A percentile compares a stretch with the other conserved stretches of the same genome.
These are phyloP conservation scores for Penicillium pancosmium DNA, from an alignment of 495 filamentous ascomycete species.

Conservation along the genomic window DNA sequence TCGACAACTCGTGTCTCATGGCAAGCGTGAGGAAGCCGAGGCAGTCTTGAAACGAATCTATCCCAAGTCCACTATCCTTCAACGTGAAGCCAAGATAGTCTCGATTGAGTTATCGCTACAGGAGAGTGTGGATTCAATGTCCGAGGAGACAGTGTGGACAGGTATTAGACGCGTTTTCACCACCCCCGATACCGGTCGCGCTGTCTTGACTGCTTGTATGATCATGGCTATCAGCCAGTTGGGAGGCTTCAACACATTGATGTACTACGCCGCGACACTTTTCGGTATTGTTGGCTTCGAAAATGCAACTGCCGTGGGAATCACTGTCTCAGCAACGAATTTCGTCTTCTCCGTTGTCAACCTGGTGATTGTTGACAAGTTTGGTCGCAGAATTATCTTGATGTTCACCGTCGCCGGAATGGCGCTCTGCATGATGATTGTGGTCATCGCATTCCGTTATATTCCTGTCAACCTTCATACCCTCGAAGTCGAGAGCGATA, in stretches of 20 bases:
- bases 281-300: conserved; percentile 55
- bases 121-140: conserved; percentile 32
- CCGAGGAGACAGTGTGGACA: conserved; percentile 33
- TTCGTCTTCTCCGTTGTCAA: conserved; percentile 55
- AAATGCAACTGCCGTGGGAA: conserved; percentile 52
- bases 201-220: conserved; percentile 47
- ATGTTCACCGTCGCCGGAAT: conserved; percentile 49
- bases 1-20: conserved; percentile 51
- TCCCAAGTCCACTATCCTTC: conserved; percentile 34
- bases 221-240: conserved; percentile 51
- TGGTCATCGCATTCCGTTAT: conserved; percentile 50
- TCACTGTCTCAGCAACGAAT: conserved; percentile 53
- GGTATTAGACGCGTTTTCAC: conserved; percentile 42
- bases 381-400: conserved; percentile 51
- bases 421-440: conserved; percentile 40
- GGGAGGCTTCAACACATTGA: conserved; percentile 49
- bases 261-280: conserved; percentile 54
- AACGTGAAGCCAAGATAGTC: conserved; percentile 41
- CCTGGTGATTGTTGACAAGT: conserved; percentile 48
- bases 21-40: conserved; percentile 38
- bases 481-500: conserved; percentile 26
- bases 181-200: conserved; percentile 47
- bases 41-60: conserved; percentile 41
- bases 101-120: conserved; percentile 39
- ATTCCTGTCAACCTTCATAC: conserved; percentile 49